Evolutionary conservation across 345 rosid genomes (phyloP).

Genomic region (Conringia planisiliqua): DNA sequence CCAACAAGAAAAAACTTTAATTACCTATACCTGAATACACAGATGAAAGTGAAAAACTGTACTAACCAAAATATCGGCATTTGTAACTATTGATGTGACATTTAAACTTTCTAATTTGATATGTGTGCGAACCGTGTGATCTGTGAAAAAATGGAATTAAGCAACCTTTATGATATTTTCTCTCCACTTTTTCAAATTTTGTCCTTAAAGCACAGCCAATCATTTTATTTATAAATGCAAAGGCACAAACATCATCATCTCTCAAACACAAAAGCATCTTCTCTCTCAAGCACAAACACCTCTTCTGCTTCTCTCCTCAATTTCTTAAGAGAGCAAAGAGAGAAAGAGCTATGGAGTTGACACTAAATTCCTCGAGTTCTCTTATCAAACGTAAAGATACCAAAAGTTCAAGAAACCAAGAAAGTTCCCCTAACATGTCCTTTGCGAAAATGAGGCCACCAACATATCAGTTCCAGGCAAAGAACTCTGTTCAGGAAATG

Average conservation of each 20-base stretch:
- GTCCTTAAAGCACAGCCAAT: constrained; percentile 47
- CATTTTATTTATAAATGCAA: constrained; percentile 48
- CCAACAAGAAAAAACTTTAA: neutral
- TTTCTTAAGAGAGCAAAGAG: constrained; percentile 21
- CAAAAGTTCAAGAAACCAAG: constrained; percentile 49
- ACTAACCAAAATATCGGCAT: constrained; percentile 4
- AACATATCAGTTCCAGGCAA: constrained; percentile 39
- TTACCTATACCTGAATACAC: neutral
- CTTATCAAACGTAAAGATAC: constrained; percentile 57
- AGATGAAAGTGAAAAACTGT: neutral
- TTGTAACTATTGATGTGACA: constrained; percentile 21
- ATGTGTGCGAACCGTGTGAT: constrained; percentile 13
- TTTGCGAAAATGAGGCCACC: constrained; percentile 54
- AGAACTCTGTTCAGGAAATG: constrained; percentile 41
- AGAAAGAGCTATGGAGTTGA: constrained; percentile 51
- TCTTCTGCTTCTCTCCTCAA: constrained; percentile 22
- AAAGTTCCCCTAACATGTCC: constrained; percentile 41
- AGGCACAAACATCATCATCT: constrained; percentile 29
- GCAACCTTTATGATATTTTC: constrained; percentile 23
- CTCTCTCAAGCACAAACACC: constrained; percentile 30
- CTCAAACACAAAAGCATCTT: constrained; percentile 20
- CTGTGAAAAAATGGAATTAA: constrained; percentile 11
- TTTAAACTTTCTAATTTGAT: constrained; percentile 21
- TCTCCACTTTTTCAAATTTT: constrained; percentile 38
- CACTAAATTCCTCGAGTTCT: constrained; percentile 67